These are phyloP conservation scores for Elymus sibiricus DNA, from an alignment of 176 grass and related monocot genomes.

Conservation along the genomic window DNA sequence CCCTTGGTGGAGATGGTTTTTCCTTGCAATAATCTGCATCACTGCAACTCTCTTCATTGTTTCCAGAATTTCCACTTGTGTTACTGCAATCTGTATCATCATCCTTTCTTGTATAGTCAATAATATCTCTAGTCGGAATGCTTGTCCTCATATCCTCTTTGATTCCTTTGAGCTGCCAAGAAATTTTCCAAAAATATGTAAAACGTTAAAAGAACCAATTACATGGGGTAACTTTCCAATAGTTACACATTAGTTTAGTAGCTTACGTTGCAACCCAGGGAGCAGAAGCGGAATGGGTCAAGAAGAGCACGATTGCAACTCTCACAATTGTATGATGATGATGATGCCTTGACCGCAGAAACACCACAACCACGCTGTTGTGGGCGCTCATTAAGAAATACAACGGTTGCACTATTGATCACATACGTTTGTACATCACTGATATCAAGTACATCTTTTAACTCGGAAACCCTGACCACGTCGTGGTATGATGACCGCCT, in stretches of 20 bases:
- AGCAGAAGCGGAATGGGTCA: conserved; percentile 22
- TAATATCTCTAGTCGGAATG: background rate
- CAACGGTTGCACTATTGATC: conserved; percentile 63
- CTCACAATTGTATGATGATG: conserved; percentile 38
- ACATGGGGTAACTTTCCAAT: background rate
- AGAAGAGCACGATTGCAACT: conserved; percentile 44
- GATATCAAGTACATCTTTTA: conserved; percentile 47
- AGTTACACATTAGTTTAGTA: background rate
- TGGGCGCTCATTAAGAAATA: conserved; percentile 53
- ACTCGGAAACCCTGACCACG: conserved; percentile 48
- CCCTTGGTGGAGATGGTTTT: background rate
- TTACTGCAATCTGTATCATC: background rate
- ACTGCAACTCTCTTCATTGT: background rate
- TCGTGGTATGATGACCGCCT: conserved; percentile 62
- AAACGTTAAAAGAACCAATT: background rate
- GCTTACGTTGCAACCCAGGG: conserved; percentile 64
- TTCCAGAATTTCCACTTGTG: background rate
- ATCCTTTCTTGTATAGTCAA: background rate
- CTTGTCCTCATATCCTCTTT: conserved; percentile 23
- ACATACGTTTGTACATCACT: conserved; percentile 54
- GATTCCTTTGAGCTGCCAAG: conserved; percentile 37
- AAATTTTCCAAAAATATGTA: background rate
- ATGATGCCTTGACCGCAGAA: background rate
- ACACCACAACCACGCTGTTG: conserved; percentile 17
- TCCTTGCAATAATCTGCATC: background rate